Conservation (phyloP, 83 land plant genomes). For the Isoetes engelmannii region DNA sequence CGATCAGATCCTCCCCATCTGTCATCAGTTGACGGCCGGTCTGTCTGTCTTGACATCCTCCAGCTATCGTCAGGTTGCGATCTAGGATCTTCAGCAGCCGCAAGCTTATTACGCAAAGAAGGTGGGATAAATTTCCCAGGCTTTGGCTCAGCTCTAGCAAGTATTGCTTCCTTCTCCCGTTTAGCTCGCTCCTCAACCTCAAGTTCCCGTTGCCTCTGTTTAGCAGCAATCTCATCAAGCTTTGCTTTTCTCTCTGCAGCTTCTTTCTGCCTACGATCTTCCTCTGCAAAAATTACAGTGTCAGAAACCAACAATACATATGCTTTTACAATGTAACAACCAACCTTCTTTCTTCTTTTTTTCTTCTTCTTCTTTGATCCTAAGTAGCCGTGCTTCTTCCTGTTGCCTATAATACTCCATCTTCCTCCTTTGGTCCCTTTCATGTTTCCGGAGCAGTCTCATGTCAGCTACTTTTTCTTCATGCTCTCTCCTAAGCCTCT, state of each 20-base stretch:
- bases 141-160: conserved; percentile 18
- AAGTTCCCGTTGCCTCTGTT: conserved; percentile 67
- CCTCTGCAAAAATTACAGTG: conserved; percentile 47
- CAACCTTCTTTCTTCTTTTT: conserved; percentile 78
- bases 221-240: conserved; percentile 86
- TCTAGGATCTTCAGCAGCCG: conserved; percentile 1
- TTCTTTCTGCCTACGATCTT: conserved; percentile 60
- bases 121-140: conserved; percentile 59
- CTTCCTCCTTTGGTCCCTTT: conserved; percentile 55
- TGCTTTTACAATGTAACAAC: not conserved
- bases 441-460: conserved; percentile 37
- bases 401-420: conserved; percentile 45
- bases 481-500: conserved; percentile 45
- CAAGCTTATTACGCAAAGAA: conserved; percentile 27
- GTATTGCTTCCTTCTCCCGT: conserved; percentile 46
- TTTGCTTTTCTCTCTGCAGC: conserved; percentile 82
- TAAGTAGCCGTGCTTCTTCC: conserved; percentile 67
- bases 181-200: conserved; percentile 71
- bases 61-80: conserved; percentile 17
- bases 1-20: conserved; percentile 35
- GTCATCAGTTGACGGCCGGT: conserved; percentile 12
- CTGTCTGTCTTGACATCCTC: conserved; percentile 16
- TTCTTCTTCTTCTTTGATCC: conserved; percentile 82
- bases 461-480: conserved; percentile 53
- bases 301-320: not conserved